These are phyloP conservation scores for Paecilomyces dactylethromorphus DNA, from an alignment of 2,329 filamentous ascomycete species.

Conservation along the genomic window DNA sequence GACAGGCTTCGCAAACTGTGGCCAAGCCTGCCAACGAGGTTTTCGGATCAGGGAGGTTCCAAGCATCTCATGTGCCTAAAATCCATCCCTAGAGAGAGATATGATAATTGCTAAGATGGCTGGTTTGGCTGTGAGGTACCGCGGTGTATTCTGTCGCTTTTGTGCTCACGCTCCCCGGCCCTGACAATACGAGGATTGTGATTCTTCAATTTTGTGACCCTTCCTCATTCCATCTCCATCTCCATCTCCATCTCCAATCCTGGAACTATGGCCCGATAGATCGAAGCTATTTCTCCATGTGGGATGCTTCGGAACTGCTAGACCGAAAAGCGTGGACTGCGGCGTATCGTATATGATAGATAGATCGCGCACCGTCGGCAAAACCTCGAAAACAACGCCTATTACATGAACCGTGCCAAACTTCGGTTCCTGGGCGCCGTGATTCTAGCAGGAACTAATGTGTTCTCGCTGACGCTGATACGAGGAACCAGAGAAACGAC, in stretches of 20 bases:
- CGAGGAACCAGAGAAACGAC: background rate
- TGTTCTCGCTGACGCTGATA: background rate
- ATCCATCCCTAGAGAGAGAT: too few relatives aligned
- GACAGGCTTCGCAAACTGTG: background rate
- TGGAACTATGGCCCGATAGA: too few relatives aligned
- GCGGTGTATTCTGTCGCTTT: too few relatives aligned
- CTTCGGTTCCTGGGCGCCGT: background rate
- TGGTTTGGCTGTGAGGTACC: too few relatives aligned
- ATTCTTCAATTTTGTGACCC: too few relatives aligned
- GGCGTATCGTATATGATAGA: background rate
- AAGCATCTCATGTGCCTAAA: background rate
- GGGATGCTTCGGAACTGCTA: background rate
- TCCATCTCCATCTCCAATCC: too few relatives aligned
- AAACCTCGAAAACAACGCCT: background rate
- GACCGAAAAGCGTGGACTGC: background rate
- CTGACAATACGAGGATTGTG: too few relatives aligned
- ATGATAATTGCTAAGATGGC: too few relatives aligned
- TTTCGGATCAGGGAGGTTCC: background rate
- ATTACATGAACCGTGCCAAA: background rate
- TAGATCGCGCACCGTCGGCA: background rate
- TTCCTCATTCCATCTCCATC: too few relatives aligned
- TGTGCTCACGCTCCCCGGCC: too few relatives aligned
- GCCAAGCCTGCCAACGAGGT: background rate
- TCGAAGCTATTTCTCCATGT: too few relatives aligned
- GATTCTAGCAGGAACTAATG: background rate